Percentiles rank a stretch among this genome's conserved stretches.
phyloP scores from a whole-genome alignment of 495 filamentous ascomycete genomes.

The Aspergillus sparsus region DNA sequence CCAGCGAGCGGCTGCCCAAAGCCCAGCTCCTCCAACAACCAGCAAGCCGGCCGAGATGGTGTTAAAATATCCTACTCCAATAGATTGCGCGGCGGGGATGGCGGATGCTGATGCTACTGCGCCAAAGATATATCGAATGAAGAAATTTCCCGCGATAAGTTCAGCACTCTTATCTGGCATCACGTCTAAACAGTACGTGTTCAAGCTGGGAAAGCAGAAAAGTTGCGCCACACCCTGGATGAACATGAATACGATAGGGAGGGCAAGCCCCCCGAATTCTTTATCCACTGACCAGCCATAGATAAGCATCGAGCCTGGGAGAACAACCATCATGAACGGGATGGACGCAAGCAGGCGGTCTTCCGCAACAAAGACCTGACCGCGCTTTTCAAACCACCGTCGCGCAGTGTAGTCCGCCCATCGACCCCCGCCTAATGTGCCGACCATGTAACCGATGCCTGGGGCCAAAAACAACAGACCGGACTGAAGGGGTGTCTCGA shows the following conservation, averaged over 20 bases:
- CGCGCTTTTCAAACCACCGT: slow-evolving; percentile 59
- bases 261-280: slow-evolving; percentile 62
- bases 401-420: slow-evolving; percentile 69
- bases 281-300: slow-evolving; percentile 76
- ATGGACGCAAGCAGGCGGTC: slow-evolving; percentile 66
- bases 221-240: slow-evolving; percentile 70
- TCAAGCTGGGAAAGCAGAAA: slow-evolving; percentile 71
- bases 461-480: slow-evolving; percentile 76
- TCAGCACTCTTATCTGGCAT: slow-evolving; percentile 66
- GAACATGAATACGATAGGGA: slow-evolving; percentile 71
- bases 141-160: slow-evolving; percentile 73
- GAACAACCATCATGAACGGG: slow-evolving; percentile 57
- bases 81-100: slow-evolving; percentile 62
- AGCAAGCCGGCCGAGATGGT: slow-evolving; percentile 14
- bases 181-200: slow-evolving; percentile 76
- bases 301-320: slow-evolving; percentile 65
- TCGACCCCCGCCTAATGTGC: slow-evolving; percentile 70
- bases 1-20: slow-evolving; percentile 9
- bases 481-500: slow-evolving; percentile 64
- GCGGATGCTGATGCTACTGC: slow-evolving; percentile 65
- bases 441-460: slow-evolving; percentile 66
- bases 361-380: slow-evolving; percentile 62
- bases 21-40: neutral
- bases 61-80: slow-evolving; percentile 58
- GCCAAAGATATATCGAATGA: slow-evolving; percentile 68